These are phyloP conservation scores for Blumeria hordei DNA, from an alignment of 2,329 filamentous ascomycete genomes.

Conservation along the genomic window DNA sequence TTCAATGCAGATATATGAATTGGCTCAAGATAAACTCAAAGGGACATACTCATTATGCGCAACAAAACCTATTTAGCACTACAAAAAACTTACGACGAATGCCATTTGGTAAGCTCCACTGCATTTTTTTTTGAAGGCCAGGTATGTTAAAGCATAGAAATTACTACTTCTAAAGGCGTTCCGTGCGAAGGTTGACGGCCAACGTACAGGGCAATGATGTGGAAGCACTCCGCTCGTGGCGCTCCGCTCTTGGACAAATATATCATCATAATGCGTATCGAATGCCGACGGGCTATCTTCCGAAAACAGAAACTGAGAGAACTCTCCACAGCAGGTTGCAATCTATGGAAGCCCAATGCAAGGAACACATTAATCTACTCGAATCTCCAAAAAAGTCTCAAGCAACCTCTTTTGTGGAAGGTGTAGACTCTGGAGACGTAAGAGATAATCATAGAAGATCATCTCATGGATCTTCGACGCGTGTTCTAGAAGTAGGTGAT, in stretches of 20 bases:
- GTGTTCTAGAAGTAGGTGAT: constrained; percentile 10
- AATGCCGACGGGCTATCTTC: constrained; percentile 40
- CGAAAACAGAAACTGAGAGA: constrained; percentile 61
- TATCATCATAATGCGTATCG: constrained; percentile 63
- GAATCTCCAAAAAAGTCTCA: constrained; percentile 42
- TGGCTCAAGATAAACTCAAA: too few relatives aligned
- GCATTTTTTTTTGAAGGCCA: constrained; percentile 90
- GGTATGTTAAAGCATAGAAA: constrained; percentile 23
- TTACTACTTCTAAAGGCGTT: background rate
- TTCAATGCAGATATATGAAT: too few relatives aligned
- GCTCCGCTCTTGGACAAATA: constrained; percentile 66
- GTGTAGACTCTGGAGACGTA: background rate
- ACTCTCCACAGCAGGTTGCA: constrained; percentile 59
- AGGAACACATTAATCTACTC: constrained; percentile 73
- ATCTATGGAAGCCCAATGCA: constrained; percentile 72
- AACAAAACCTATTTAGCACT: constrained; percentile 44
- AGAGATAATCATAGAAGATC: constrained; percentile 12
- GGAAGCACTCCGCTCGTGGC: constrained; percentile 82
- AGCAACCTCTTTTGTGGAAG: constrained; percentile 1
- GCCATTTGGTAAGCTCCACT: constrained; percentile 81
- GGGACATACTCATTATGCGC: constrained; percentile 18
- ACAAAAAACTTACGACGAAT: constrained; percentile 96
- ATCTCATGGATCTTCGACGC: constrained; percentile 12
- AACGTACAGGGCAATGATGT: constrained; percentile 54
- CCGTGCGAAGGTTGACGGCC: background rate